phyloP scores from a whole-genome alignment of 2,329 filamentous ascomycete species.

The Xylariaceae sp. region DNA sequence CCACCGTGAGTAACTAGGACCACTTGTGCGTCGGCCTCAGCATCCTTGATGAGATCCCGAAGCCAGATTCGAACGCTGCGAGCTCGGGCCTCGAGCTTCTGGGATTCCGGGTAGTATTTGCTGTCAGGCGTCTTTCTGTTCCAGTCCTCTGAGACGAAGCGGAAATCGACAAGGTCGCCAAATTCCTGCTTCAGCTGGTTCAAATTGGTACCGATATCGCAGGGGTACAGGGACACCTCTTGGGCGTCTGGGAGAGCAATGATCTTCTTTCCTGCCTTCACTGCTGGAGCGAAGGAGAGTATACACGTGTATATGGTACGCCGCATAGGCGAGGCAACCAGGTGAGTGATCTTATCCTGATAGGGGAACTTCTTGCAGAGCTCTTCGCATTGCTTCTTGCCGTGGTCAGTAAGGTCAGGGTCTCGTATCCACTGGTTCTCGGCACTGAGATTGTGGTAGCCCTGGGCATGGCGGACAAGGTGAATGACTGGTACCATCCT shows the following conservation, averaged over 20 bases:
- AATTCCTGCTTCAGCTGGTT: constrained; percentile 66
- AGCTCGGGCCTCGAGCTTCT: constrained; percentile 66
- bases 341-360: constrained; percentile 68
- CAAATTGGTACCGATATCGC: constrained; percentile 72
- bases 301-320: constrained; percentile 82
- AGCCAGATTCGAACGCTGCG: constrained; percentile 65
- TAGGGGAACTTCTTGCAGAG: constrained; percentile 69
- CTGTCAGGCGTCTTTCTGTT: constrained; percentile 65
- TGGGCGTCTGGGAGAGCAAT: constrained; percentile 77
- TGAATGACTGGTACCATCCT: constrained; percentile 63
- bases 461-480: constrained; percentile 76
- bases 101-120: constrained; percentile 53
- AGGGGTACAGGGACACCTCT: constrained; percentile 76
- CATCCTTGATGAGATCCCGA: constrained; percentile 50
- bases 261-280: constrained; percentile 56
- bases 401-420: constrained; percentile 77
- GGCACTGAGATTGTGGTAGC: constrained; percentile 77
- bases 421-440: constrained; percentile 78
- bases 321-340: constrained; percentile 80
- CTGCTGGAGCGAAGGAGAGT: constrained; percentile 66
- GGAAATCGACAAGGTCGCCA: constrained; percentile 65
- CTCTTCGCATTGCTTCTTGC: constrained; percentile 72
- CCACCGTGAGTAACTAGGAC: constrained; percentile 83
- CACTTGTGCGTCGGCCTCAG: constrained; percentile 64
- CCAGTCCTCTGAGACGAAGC: constrained; percentile 69